Base-by-base conservation (phyloP, 306 rosid genomes). In the Begonia peltatifolia region DNA sequence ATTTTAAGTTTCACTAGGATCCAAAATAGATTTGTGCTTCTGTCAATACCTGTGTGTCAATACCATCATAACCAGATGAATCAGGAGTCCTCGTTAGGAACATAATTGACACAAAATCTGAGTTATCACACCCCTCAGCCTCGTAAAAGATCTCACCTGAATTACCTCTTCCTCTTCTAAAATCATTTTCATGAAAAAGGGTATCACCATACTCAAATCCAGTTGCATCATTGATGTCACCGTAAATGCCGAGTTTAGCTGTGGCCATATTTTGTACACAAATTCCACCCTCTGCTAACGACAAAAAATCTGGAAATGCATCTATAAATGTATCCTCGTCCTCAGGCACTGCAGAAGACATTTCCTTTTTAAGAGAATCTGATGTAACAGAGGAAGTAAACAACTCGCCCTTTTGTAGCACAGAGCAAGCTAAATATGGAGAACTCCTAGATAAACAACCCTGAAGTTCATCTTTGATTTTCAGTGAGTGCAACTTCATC, bases 381-480 rank as follows among this genome's bases (percentile, higher is more conserved):
- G 53, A 47, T 53, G 66, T 35, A 22, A 55, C 72, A 13, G 75
- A 47, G 22, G 84, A 68, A 43, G 75, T 56, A 67, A 66, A 47
- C 55, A 55, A 42, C 59, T 57, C 60, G 53, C 74, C 94, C 72
- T 56, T 72, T 49, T 72, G 69, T 55, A 83, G 75, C 60, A 86
- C 95, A 4, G 99, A 90, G 65, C 83, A 79, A 61, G 95, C 95
- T 60, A 90, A 76, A 81, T 83, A 90, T 46, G 63, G 73, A 53
- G 85, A 87, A 56, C 73, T 67, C 47, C 18, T 63, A 18, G 84
- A 90, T 7, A 78, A 60, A 59, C 64, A 74, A 70, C 87, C 82
- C 73, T 79, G 88, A 81, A 90, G 94, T 69, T 90, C 86, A 80
- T 86, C 99, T 63, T 76, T 90, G 60, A 90, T 77, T 72, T 76